phyloP scores from a whole-genome alignment of 345 rosid species.

The Mallotus nudiflorus region DNA sequence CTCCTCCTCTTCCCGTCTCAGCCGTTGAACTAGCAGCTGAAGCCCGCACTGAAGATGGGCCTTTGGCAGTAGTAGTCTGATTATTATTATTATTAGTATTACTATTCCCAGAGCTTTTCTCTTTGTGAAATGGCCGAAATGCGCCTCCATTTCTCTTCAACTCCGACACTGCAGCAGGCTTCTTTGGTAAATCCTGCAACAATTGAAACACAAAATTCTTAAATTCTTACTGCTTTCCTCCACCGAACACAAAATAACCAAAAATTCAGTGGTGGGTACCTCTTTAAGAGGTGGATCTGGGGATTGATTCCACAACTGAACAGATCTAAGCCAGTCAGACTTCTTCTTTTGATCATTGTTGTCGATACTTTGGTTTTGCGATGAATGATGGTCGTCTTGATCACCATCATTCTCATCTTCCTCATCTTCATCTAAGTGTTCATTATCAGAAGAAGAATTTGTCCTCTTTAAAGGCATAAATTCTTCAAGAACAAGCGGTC shows the following conservation, averaged over 20 bases:
- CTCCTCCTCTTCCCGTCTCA: conserved; percentile 20
- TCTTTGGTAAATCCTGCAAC: conserved; percentile 49
- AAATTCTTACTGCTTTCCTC: too few species aligned
- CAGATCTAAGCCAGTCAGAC: conserved; percentile 98
- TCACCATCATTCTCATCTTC: background rate
- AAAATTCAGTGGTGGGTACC: conserved; percentile 39
- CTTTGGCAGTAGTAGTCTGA: conserved; percentile 34
- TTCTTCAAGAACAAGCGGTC: conserved; percentile 63
- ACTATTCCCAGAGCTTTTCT: conserved; percentile 22
- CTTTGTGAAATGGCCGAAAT: conserved; percentile 73
- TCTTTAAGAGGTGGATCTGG: conserved; percentile 53
- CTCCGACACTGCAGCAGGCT: conserved; percentile 56
- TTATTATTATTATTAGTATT: conserved; percentile 26
- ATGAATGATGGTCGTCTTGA: conserved; percentile 34
- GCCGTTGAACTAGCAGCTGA: conserved; percentile 53
- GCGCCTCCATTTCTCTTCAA: conserved; percentile 73
- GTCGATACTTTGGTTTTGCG: conserved; percentile 28
- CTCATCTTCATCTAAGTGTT: conserved; percentile 7
- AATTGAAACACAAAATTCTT: too few species aligned
- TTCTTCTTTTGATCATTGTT: conserved; percentile 51
- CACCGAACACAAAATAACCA: too few species aligned
- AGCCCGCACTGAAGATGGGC: conserved; percentile 32
- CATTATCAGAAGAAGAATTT: conserved; percentile 24
- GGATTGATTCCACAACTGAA: conserved; percentile 83
- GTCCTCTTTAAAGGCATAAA: conserved; percentile 73